Conservation (phyloP, 2,329 filamentous ascomycete species). For the Diaporthe velutina region DNA sequence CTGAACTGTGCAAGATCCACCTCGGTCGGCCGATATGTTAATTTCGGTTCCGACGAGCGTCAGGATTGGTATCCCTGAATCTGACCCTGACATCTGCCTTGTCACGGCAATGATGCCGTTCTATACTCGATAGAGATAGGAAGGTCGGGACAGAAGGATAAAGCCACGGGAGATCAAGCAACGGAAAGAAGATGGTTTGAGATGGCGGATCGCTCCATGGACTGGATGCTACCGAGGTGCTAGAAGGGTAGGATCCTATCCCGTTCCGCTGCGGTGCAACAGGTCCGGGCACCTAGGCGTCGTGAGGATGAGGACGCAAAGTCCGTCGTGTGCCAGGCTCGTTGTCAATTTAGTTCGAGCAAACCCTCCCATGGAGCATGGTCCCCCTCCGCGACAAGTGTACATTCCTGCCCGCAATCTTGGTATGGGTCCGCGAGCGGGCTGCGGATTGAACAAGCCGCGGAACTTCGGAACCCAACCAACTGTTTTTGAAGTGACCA, state of each 20-base stretch:
- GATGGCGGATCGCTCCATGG: neutral
- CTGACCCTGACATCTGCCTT: neutral
- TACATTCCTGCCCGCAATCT: neutral
- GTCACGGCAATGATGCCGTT: neutral
- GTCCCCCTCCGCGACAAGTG: neutral
- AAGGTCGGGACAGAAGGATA: neutral
- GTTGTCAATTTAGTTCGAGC: neutral
- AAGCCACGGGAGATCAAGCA: neutral
- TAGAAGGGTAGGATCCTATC: neutral
- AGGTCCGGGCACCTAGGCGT: neutral
- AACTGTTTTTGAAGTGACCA: constrained; percentile 2
- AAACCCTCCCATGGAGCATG: neutral
- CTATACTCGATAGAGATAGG: neutral
- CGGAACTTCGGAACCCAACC: constrained; percentile 24
- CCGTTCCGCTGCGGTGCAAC: constrained; percentile 14
- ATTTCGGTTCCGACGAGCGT: constrained; percentile 29
- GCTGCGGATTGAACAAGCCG: neutral
- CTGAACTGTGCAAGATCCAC: constrained; percentile 8
- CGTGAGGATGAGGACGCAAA: neutral
- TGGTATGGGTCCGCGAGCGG: constrained; percentile 7
- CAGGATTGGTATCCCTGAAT: constrained; percentile 23
- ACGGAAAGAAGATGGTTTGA: constrained; percentile 4
- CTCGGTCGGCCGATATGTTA: constrained; percentile 31
- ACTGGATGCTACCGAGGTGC: neutral
- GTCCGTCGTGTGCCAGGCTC: neutral